Base-by-base conservation (phyloP, 257 asterid species). In the Galeopsis tetrahit region DNA sequence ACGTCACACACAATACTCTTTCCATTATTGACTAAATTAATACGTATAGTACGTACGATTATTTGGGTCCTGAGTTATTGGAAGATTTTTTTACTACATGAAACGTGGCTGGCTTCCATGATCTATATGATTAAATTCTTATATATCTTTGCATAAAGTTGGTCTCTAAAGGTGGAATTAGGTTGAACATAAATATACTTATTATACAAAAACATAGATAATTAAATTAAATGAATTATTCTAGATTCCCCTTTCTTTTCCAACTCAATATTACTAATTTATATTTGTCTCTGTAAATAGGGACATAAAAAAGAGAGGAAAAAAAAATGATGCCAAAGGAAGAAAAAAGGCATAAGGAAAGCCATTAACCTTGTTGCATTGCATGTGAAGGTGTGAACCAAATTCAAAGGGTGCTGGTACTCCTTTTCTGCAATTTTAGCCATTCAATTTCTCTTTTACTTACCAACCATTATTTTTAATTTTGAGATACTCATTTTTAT, bases 331-430 rank as follows among this genome's bases (percentile, higher is more conserved):
- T 58, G 17, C 15, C 13, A 49, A 14, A 63, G 63, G 56, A 14
- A 66, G 49, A 43, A 69, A 68, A 69, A 69, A 4, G 21, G 75
- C 67, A 42, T 42, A 56, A 17, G 35, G 5, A 44, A 77, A 63
- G 77, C 52, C 75, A 59, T 43, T 56, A 57, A 4, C 44, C 17
- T 56, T 43, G 64, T 28, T 14, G 35, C 44, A 21, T 70, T 79
- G 75, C 80, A 79, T 75, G 80, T 79, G 83, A 79, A 62, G 63
- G 4, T 74, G 52, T 74, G 44, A 51, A 70, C 76, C 80, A 38
- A 75, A 70, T 75, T 42, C 69, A 57, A 51, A 79, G 66, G 70
- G 51, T 69, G 51, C 11, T n/a, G n/a, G 5, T 57, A 31, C 67
- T 43, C 63, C 46, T 60, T 55, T 75, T 66, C 4, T 42, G 32